Percentiles rank a stretch among this genome's conserved stretches.
Evolutionary conservation across 2,329 filamentous ascomycete genomes (phyloP).

Genomic region (Tolypocladium endophyticum): DNA sequence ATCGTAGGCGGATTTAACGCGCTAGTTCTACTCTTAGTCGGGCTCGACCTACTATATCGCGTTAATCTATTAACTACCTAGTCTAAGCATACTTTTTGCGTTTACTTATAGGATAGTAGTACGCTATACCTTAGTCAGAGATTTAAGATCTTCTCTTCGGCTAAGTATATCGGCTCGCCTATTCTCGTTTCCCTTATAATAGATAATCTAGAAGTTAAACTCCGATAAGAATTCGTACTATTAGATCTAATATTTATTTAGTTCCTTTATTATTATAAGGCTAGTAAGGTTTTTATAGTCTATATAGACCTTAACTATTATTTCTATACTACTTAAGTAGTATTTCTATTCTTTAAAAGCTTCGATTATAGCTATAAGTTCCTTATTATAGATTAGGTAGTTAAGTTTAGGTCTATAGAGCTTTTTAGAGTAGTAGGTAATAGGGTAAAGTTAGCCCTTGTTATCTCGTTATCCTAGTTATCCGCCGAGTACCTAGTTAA

Average conservation of each 20-base stretch:
- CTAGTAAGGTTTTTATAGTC: slow-evolving; percentile 12
- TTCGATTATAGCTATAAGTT: slow-evolving; percentile 12
- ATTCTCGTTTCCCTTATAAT: neutral
- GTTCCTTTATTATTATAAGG: slow-evolving; percentile 9
- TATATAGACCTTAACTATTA: slow-evolving; percentile 9
- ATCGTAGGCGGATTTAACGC: too few species aligned
- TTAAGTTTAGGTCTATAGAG: slow-evolving; percentile 10
- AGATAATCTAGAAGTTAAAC: slow-evolving; percentile 12
- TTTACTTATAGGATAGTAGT: neutral
- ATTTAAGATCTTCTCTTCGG: neutral
- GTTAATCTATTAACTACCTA: too few species aligned
- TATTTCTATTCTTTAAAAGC: slow-evolving; percentile 13
- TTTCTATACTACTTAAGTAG: slow-evolving; percentile 8
- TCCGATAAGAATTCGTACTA: neutral
- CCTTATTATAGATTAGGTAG: slow-evolving; percentile 12
- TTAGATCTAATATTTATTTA: slow-evolving; percentile 1
- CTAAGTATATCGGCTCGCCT: neutral
- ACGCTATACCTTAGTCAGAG: neutral
- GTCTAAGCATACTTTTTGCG: neutral
- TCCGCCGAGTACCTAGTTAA: slow-evolving; percentile 1
- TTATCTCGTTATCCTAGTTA: slow-evolving; percentile 4
- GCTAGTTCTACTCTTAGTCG: too few species aligned
- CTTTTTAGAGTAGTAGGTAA: slow-evolving; percentile 9
- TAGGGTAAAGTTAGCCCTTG: slow-evolving; percentile 3
- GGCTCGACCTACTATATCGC: too few species aligned